Conservation (phyloP, 2,329 filamentous ascomycete genomes). For the Penicillium decumbens region DNA sequence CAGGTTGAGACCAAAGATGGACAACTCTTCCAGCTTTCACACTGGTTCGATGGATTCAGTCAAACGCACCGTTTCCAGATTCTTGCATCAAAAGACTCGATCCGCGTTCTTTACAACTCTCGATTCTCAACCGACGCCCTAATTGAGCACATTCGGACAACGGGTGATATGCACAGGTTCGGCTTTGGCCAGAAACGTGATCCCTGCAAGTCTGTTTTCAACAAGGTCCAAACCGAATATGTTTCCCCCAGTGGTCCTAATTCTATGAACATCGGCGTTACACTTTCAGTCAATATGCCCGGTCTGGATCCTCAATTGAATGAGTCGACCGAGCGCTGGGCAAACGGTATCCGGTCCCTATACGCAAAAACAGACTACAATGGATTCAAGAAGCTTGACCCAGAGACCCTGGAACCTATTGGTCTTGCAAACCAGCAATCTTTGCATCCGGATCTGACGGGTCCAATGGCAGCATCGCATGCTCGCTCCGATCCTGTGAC, state of each 20-base stretch:
- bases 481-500: constrained; percentile 65
- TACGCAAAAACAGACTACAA: constrained; percentile 59
- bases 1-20: constrained; percentile 58
- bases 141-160: constrained; percentile 56
- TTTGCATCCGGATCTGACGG: constrained; percentile 65
- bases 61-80: constrained; percentile 71
- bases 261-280: constrained; percentile 64
- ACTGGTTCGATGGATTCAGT: constrained; percentile 77
- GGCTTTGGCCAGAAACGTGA: constrained; percentile 69
- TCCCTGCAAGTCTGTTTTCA: constrained; percentile 68
- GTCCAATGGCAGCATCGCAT: constrained; percentile 65
- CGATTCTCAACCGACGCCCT: constrained; percentile 62
- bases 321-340: constrained; percentile 23
- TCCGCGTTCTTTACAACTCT: constrained; percentile 65
- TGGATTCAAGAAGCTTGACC: constrained; percentile 59
- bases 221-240: constrained; percentile 51
- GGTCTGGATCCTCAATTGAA: constrained; percentile 41
- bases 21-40: constrained; percentile 56
- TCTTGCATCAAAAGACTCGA: constrained; percentile 37
- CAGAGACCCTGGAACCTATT: constrained; percentile 67
- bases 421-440: constrained; percentile 56
- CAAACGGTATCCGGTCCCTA: constrained; percentile 46
- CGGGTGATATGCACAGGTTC: constrained; percentile 54
- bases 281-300: constrained; percentile 61
- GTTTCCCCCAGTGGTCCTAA: constrained; percentile 48